phyloP scores from a whole-genome alignment of 306 rosid species.

The Trifolium repens region DNA sequence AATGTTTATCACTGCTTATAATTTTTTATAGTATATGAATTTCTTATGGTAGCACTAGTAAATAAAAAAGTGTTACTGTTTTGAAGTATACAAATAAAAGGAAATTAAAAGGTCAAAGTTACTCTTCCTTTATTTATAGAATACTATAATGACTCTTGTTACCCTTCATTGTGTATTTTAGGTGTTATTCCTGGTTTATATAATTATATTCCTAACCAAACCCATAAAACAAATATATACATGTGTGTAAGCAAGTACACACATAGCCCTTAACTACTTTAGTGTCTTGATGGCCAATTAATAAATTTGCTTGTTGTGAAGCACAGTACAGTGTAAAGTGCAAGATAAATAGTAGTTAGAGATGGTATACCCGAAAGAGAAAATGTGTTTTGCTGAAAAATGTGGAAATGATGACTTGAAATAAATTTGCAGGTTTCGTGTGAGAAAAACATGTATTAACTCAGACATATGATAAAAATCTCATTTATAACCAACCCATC shows the following conservation, averaged over 20 bases:
- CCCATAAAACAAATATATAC: neutral
- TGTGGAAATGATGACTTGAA: constrained; percentile 8
- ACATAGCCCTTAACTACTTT: constrained; percentile 9
- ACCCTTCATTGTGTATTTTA: neutral
- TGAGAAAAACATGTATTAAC: neutral
- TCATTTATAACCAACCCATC: neutral
- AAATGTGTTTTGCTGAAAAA: constrained; percentile 47
- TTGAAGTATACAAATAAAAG: neutral
- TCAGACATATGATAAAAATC: neutral
- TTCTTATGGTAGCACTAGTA: neutral
- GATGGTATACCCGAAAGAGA: constrained; percentile 60
- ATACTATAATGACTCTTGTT: neutral
- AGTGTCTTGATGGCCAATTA: neutral
- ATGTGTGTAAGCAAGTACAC: constrained; percentile 3
- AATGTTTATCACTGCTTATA: neutral
- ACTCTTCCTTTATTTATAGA: neutral
- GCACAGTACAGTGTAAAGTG: constrained; percentile 32
- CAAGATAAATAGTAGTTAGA: constrained; percentile 49
- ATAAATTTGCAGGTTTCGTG: constrained; percentile 8
- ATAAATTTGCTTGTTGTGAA: constrained; percentile 17
- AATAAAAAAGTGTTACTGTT: neutral
- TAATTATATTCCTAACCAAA: neutral
- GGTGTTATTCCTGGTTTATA: neutral
- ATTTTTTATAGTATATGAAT: neutral
- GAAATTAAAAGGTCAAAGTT: neutral